phyloP scores from a whole-genome alignment of 306 rosid species.

The Fagus crenata region DNA sequence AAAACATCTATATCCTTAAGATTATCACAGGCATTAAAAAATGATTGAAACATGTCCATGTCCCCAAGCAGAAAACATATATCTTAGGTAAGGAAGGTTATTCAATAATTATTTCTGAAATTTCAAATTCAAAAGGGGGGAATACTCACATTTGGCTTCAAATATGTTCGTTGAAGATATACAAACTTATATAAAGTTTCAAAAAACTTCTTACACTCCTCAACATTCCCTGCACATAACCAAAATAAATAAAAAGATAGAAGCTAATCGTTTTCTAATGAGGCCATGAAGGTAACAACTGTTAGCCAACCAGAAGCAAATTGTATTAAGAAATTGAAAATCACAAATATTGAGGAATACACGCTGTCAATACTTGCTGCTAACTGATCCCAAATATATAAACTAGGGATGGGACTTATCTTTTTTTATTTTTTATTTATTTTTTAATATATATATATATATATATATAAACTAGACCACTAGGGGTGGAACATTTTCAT shows the following conservation, averaged over 20 bases:
- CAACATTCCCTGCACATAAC: constrained; percentile 60
- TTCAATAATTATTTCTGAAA: constrained; percentile 24
- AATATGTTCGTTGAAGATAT: constrained; percentile 86
- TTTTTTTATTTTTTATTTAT: no score
- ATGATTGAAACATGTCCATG: not conserved
- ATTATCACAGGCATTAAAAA: not conserved
- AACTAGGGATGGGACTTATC: no score
- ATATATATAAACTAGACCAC: no score
- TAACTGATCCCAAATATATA: constrained; percentile 1
- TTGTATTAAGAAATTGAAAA: constrained; percentile 12
- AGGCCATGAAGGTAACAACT: constrained; percentile 10
- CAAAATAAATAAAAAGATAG: constrained; percentile 19
- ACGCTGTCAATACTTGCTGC: not conserved
- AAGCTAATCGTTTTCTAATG: not conserved
- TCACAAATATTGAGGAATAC: not conserved
- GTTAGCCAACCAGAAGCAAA: constrained; percentile 11
- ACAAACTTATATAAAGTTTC: constrained; percentile 72
- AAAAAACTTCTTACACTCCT: constrained; percentile 70
- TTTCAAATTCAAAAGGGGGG: constrained; percentile 23
- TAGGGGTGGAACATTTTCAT: not conserved
- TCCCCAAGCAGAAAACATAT: not conserved
- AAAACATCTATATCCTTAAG: not conserved
- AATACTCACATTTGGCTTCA: constrained; percentile 89
- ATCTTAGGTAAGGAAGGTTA: not conserved
- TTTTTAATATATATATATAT: no score